phyloP scores from a whole-genome alignment of 2,329 filamentous ascomycete species.

The Aspergillus fumigatus region DNA sequence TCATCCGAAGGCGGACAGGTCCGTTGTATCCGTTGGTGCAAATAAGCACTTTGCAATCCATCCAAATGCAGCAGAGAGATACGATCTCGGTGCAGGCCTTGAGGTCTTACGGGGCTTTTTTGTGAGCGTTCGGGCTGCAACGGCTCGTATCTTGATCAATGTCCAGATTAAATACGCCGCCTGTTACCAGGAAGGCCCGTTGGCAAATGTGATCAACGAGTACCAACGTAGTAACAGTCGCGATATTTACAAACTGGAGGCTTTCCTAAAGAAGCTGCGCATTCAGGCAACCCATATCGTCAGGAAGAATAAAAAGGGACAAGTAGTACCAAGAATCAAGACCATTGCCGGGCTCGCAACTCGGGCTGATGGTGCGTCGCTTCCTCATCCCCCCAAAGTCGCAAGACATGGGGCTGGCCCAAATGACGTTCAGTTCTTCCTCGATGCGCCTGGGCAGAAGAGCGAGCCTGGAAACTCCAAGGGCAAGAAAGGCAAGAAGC shows the following conservation, averaged over 20 bases:
- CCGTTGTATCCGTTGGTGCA: conserved; percentile 45
- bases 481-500: conserved; percentile 28
- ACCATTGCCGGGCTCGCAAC: conserved; percentile 46
- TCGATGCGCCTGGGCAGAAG: conserved; percentile 26
- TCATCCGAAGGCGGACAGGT: conserved; percentile 38
- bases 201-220: conserved; percentile 36
- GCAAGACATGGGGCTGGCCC: conserved; percentile 44
- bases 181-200: conserved; percentile 49
- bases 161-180: conserved; percentile 58
- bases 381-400: conserved; percentile 35
- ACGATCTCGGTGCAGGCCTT: conserved; percentile 48
- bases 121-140: conserved; percentile 56
- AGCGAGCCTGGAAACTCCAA: conserved; percentile 9
- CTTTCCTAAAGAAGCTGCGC: conserved; percentile 39
- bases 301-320: conserved; percentile 31
- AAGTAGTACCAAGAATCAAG: conserved; percentile 38
- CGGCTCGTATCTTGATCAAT: conserved; percentile 56
- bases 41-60: conserved; percentile 51
- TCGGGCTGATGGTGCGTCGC: conserved; percentile 30
- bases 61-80: conserved; percentile 26
- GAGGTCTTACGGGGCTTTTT: conserved; percentile 59
- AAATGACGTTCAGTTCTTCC: conserved; percentile 53
- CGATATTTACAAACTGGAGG: conserved; percentile 20
- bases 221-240: conserved; percentile 22
- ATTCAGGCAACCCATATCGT: conserved; percentile 40